Evolutionary conservation across 1,284 basidiomycete genomes (phyloP).

Genomic region (Sporisorium graminicola): DNA sequence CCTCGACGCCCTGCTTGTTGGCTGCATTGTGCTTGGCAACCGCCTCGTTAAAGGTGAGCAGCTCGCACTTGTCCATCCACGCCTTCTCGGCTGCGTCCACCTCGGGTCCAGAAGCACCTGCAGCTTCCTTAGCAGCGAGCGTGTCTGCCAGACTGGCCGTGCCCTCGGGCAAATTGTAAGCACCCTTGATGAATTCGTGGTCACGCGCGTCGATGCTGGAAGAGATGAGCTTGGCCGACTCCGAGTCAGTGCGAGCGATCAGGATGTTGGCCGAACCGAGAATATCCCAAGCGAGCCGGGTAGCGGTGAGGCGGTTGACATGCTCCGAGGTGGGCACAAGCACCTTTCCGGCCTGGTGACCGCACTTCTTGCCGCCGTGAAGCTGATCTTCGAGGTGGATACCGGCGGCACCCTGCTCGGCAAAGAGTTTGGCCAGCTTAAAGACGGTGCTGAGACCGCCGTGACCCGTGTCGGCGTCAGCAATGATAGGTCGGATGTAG

Average conservation of each 20-base stretch:
- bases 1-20: conserved; percentile 72
- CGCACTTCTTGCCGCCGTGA: conserved; percentile 75
- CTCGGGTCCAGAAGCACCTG: conserved; percentile 58
- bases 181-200: conserved; percentile 71
- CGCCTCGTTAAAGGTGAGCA: conserved; percentile 84
- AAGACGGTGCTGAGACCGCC: conserved; percentile 68
- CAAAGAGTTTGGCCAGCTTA: conserved; percentile 69
- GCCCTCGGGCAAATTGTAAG: conserved; percentile 62
- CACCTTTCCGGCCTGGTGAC: conserved; percentile 92
- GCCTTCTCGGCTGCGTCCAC: conserved; percentile 65
- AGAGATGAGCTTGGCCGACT: conserved; percentile 87
- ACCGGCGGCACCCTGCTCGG: conserved; percentile 71
- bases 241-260: conserved; percentile 91
- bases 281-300: conserved; percentile 88
- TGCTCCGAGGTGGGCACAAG: conserved; percentile 89
- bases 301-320: conserved; percentile 82
- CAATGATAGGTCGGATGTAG: conserved; percentile 68
- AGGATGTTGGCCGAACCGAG: conserved; percentile 87
- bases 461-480: conserved; percentile 68
- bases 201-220: conserved; percentile 84
- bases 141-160: conserved; percentile 63
- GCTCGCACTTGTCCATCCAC: conserved; percentile 67
- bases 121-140: conserved; percentile 59
- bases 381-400: conserved; percentile 69
- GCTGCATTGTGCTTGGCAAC: conserved; percentile 72